Conservation (phyloP, 352 stramenopile genomes). For the Plasmopara viticola region DNA sequence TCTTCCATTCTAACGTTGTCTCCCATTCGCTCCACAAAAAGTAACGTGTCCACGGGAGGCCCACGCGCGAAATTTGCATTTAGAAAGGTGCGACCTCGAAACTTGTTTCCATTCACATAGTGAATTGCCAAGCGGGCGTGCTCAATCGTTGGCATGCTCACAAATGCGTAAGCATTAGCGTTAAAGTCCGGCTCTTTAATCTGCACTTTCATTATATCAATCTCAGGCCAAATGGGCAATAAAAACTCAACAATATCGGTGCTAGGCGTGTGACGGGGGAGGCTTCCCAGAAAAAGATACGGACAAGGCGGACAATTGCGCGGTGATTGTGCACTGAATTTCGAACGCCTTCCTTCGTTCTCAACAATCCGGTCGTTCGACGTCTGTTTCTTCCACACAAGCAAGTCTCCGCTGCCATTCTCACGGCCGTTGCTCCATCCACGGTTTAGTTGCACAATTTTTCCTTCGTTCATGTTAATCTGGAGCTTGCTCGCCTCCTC, state of each 20-base stretch:
- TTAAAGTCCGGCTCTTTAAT: constrained; percentile 43
- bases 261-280: constrained; percentile 35
- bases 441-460: constrained; percentile 22
- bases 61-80: constrained; percentile 68
- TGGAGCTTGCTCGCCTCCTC: constrained; percentile 7
- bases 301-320: constrained; percentile 52
- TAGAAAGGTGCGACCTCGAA: constrained; percentile 33
- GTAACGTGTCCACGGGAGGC: constrained; percentile 49
- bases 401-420: constrained; percentile 5
- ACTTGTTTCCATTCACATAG: constrained; percentile 35
- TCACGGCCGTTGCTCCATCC: constrained; percentile 10
- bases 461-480: constrained; percentile 17
- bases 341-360: constrained; percentile 16
- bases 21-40: constrained; percentile 52
- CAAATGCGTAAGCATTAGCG: constrained; percentile 53
- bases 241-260: constrained; percentile 53
- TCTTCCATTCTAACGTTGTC: constrained; percentile 27
- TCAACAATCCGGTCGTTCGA: constrained; percentile 17
- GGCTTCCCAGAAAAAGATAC: constrained; percentile 68
- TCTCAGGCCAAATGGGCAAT: constrained; percentile 35
- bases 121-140: constrained; percentile 49
- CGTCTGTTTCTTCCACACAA: constrained; percentile 12
- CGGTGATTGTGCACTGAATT: constrained; percentile 16
- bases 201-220: constrained; percentile 44
- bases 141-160: constrained; percentile 49